Base-by-base conservation (phyloP, 345 rosid genomes). In the Gossypium thurberi region DNA sequence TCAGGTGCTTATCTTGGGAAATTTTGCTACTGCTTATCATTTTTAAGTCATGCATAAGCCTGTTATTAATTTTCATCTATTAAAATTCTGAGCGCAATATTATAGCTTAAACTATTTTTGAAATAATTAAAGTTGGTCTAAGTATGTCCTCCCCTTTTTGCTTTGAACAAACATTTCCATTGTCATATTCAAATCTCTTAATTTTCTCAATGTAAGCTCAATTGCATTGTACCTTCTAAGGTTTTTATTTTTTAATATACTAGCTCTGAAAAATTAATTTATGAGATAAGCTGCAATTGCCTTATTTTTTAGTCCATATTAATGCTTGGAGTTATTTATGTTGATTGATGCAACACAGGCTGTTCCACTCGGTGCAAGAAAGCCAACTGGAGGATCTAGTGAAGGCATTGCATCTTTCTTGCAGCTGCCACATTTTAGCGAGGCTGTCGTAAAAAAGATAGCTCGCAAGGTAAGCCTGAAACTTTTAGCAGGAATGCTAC, bases 291-390 rank as follows among this genome's bases (percentile, higher is more conserved):
- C 18, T 10, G 15, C 33, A 69, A 3, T 9, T 44, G 0, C 33
- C 48, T 18, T 33, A 21, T 3, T 6, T 62, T n/a, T 69, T 50
- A 43, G 53, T 21, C 67, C 48, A 33, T 71, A 20, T 65, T n/a
- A 71, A 60, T 40, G 11, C 26, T 71, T 33, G 20, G 50, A 72
- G 70, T 21, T 43, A 20, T 33, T 69, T 73, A 53, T 37, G 47
- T 76, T 64, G 28, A 65, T 56, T 74, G 46, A 74, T 68, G 59
- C 59, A 80, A 68, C 59, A 75, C 87, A 92, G 98, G 98, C 98
- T 76, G 97, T 95, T 86, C 98, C 98, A 75, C 94, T 95, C 65
- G 90, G 96, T 87, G 88, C 96, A 33, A 90, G 92, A 85, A 95
- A 95, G 85, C 57, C 94, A 51, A 86, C 86, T 14, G 97, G 98